Conservation (phyloP, 306 rosid genomes). For the Castanea mollissima region DNA sequence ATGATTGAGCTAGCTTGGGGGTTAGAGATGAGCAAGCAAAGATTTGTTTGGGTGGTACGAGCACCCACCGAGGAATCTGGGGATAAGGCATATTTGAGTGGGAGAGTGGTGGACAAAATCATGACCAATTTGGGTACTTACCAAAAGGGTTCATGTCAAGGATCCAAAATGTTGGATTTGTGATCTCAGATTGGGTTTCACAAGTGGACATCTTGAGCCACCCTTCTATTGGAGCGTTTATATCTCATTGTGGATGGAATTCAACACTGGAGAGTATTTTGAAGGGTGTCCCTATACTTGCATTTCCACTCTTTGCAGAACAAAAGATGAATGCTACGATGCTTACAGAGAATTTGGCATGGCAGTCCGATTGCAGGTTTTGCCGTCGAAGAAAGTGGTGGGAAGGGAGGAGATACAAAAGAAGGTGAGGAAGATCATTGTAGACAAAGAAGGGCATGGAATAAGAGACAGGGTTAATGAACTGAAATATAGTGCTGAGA, state of each 20-base stretch:
- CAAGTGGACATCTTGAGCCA: constrained; percentile 41
- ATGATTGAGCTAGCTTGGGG: constrained; percentile 56
- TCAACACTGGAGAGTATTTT: constrained; percentile 47
- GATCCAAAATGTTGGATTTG: constrained; percentile 19
- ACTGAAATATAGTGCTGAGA: constrained; percentile 13
- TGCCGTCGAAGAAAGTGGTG: constrained; percentile 32
- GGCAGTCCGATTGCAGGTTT: constrained; percentile 20
- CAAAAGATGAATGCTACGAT: constrained; percentile 51
- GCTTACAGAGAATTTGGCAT: constrained; percentile 45
- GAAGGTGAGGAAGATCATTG: constrained; percentile 30
- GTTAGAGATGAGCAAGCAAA: constrained; percentile 51
- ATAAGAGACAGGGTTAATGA: constrained; percentile 25
- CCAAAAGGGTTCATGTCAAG: constrained; percentile 49
- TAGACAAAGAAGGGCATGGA: background rate
- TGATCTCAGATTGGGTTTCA: constrained; percentile 40
- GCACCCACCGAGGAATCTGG: constrained; percentile 19
- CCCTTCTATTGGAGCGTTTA: constrained; percentile 39
- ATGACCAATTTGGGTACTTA: constrained; percentile 10
- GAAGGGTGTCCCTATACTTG: constrained; percentile 44
- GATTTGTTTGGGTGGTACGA: constrained; percentile 71
- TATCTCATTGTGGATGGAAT: constrained; percentile 57
- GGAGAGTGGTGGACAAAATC: background rate
- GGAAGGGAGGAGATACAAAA: constrained; percentile 37
- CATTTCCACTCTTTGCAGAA: constrained; percentile 62
- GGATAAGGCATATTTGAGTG: constrained; percentile 23